Evolutionary conservation across 768 basidiomycete species (phyloP).

Genomic region (Pulveroboletus sp.): DNA sequence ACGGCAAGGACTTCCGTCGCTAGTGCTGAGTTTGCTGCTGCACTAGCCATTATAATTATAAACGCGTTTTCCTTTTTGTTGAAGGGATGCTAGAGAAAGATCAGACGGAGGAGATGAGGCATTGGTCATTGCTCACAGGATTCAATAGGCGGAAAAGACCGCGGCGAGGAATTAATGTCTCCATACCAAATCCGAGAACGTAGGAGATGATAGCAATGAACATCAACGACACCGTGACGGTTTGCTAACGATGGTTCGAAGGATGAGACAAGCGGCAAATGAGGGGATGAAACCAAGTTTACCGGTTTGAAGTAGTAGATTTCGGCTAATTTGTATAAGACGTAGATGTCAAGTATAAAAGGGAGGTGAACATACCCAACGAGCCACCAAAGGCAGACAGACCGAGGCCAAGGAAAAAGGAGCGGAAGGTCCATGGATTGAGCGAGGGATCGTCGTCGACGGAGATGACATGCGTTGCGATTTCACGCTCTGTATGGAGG

Average conservation of each 20-base stretch:
- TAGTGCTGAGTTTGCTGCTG: constrained; percentile 51
- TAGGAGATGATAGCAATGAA: constrained; percentile 52
- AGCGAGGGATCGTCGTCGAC: constrained; percentile 19
- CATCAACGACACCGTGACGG: constrained; percentile 49
- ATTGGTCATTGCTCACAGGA: constrained; percentile 29
- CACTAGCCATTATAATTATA: constrained; percentile 55
- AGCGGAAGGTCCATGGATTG: constrained; percentile 38
- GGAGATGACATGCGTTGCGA: constrained; percentile 41
- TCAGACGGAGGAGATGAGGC: neutral
- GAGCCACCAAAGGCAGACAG: constrained; percentile 50
- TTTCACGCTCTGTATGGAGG: constrained; percentile 43
- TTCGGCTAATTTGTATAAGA: constrained; percentile 36
- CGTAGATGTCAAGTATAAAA: neutral
- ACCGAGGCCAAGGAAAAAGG: constrained; percentile 54
- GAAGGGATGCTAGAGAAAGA: constrained; percentile 45
- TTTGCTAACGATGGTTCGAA: constrained; percentile 44
- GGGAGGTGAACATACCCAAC: constrained; percentile 35
- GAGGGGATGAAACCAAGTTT: neutral
- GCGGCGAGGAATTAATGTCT: constrained; percentile 42
- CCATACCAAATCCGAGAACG: constrained; percentile 46
- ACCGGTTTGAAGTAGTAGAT: constrained; percentile 65
- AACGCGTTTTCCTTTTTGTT: constrained; percentile 62
- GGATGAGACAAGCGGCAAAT: neutral
- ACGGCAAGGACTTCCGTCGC: constrained; percentile 55
- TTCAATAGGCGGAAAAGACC: constrained; percentile 51